These are phyloP conservation scores for Trypanosoma vivax DNA, from an alignment of 208 protist genomes.

Conservation along the genomic window DNA sequence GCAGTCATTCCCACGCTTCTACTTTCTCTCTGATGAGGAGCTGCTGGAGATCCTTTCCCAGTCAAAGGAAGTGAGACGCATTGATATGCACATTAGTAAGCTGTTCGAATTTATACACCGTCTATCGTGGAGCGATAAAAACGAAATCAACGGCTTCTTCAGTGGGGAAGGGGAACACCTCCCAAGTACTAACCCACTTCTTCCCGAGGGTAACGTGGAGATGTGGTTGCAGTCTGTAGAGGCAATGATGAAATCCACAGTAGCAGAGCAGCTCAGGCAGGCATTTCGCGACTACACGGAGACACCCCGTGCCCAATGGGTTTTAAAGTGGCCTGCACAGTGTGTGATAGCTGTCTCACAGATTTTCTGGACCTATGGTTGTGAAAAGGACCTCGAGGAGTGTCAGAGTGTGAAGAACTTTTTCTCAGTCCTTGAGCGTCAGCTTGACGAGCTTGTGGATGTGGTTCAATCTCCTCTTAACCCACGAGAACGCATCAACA, in stretches of 20 bases:
- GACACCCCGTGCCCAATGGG: conserved; percentile 76
- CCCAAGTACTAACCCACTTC: conserved; percentile 69
- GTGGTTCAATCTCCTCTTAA: conserved; percentile 89
- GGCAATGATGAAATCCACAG: conserved; percentile 88
- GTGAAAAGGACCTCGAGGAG: conserved; percentile 79
- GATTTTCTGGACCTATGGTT: conserved; percentile 94
- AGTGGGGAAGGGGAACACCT: conserved; percentile 92
- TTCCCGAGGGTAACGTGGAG: conserved; percentile 94
- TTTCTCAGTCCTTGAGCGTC: conserved; percentile 56
- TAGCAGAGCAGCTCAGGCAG: conserved; percentile 71
- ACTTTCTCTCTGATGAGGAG: conserved; percentile 92
- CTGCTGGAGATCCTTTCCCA: conserved; percentile 95
- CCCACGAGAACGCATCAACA: conserved; percentile 83
- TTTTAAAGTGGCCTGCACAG: conserved; percentile 89
- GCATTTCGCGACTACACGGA: conserved; percentile 58
- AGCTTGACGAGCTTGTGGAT: conserved; percentile 87
- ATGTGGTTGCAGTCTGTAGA: conserved; percentile 94
- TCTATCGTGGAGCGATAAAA: conserved; percentile 72
- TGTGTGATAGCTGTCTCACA: conserved; percentile 89
- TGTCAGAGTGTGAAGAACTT: conserved; percentile 60
- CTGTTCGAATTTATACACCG: conserved; percentile 93
- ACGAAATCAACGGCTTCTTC: conserved; percentile 89
- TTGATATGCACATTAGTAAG: conserved; percentile 94
- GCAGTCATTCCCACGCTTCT: conserved; percentile 91
- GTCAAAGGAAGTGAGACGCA: conserved; percentile 92